These are phyloP conservation scores for Phytophthora sp. DNA, from an alignment of 352 stramenopile genomes.

Conservation along the genomic window DNA sequence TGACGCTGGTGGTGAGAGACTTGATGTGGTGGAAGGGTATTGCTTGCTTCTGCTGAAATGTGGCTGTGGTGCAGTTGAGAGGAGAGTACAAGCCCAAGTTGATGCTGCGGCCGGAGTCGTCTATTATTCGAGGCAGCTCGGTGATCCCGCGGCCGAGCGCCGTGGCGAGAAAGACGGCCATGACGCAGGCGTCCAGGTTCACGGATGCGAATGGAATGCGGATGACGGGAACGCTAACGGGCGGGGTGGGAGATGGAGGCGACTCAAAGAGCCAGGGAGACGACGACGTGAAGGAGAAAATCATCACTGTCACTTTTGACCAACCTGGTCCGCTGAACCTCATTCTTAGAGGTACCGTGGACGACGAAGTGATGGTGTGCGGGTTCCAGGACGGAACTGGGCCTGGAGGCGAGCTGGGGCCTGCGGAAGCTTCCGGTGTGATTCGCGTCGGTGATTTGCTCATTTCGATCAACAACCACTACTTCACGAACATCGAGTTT, in stretches of 20 bases:
- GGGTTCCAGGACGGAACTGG: conserved; percentile 63
- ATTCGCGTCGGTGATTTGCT: conserved; percentile 84
- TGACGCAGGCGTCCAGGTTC: conserved; percentile 70
- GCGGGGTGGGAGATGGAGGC: conserved; percentile 35
- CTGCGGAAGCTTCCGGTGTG: conserved; percentile 72
- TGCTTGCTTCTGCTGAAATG: not conserved
- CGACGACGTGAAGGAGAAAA: conserved; percentile 86
- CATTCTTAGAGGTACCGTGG: conserved; percentile 81
- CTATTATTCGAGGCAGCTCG: conserved; percentile 87
- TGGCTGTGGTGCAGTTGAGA: conserved; percentile 47
- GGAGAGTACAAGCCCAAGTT: conserved; percentile 90
- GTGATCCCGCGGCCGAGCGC: conserved; percentile 78
- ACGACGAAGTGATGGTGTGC: conserved; percentile 90
- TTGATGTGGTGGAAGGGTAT: not conserved
- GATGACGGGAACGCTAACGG: conserved; percentile 66
- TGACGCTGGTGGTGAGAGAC: conserved; percentile 77
- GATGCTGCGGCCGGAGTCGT: conserved; percentile 87
- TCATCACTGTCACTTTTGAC: conserved; percentile 89
- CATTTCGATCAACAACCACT: conserved; percentile 89
- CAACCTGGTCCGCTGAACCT: conserved; percentile 73
- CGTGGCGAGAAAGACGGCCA: conserved; percentile 71
- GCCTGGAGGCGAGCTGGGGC: conserved; percentile 38
- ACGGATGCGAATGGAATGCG: conserved; percentile 84
- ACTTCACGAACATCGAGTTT: conserved; percentile 90
- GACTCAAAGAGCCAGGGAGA: conserved; percentile 62